Conservation (phyloP, 768 basidiomycete species). For the Naganishia vaughanmartiniae region DNA sequence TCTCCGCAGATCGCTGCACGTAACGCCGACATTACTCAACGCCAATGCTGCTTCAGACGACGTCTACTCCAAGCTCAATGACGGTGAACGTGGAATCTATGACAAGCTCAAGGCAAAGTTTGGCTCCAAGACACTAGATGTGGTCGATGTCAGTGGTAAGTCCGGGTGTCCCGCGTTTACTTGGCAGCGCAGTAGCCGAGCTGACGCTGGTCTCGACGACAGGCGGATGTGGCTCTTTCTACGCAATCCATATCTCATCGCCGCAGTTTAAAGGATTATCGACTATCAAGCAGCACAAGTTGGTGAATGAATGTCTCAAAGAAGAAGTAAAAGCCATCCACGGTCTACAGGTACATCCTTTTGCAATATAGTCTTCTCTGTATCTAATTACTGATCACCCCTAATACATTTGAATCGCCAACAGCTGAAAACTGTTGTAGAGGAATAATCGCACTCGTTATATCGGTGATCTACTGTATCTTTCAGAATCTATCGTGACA, state of each 20-base stretch:
- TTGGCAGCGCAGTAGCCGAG: background rate
- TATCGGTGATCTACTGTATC: background rate
- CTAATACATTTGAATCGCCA: background rate
- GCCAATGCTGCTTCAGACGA: slow-evolving; percentile 11
- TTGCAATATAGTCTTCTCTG: background rate
- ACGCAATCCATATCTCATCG: slow-evolving; percentile 83
- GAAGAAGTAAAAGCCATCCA: slow-evolving; percentile 87
- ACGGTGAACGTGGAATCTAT: slow-evolving; percentile 68
- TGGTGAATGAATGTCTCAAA: slow-evolving; percentile 82
- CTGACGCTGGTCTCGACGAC: background rate
- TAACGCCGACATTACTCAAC: slow-evolving; percentile 13
- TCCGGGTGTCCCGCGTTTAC: background rate
- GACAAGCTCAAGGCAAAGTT: slow-evolving; percentile 72
- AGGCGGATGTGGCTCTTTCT: slow-evolving; percentile 98
- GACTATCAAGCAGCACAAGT: slow-evolving; percentile 86
- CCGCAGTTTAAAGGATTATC: slow-evolving; percentile 78
- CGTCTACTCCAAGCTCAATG: slow-evolving; percentile 41
- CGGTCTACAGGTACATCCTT: slow-evolving; percentile 76
- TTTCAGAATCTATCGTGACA: background rate
- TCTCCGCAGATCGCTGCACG: background rate
- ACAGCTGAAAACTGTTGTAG: slow-evolving; percentile 12
- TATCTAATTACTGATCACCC: no score
- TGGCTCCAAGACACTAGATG: slow-evolving; percentile 72
- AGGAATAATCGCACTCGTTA: background rate
- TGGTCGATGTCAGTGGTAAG: slow-evolving; percentile 91